Conservation (phyloP, 345 rosid genomes). For the Geranium brycei region DNA sequence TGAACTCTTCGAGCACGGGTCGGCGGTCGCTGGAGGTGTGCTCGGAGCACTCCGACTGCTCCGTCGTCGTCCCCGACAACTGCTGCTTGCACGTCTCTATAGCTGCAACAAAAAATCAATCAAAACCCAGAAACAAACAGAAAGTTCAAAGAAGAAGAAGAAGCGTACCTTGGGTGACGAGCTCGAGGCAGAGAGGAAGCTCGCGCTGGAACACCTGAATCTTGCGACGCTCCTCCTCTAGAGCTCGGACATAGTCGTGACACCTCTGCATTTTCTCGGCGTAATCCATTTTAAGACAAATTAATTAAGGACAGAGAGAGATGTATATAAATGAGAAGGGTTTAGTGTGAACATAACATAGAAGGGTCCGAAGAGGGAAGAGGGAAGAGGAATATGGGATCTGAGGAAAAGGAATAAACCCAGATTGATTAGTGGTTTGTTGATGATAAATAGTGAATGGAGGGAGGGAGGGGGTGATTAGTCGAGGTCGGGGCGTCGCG, state of each 20-base stretch:
- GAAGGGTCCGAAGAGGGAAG: neutral
- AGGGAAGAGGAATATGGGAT: neutral
- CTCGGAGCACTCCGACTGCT: slow-evolving; percentile 76
- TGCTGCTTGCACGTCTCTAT: slow-evolving; percentile 69
- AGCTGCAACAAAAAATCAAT: slow-evolving; percentile 29
- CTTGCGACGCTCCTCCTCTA: slow-evolving; percentile 82
- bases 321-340: neutral
- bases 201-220: slow-evolving; percentile 86
- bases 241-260: slow-evolving; percentile 50
- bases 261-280: slow-evolving; percentile 41
- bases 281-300: slow-evolving; percentile 24
- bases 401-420: neutral
- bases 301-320: neutral
- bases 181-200: slow-evolving; percentile 87
- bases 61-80: slow-evolving; percentile 36
- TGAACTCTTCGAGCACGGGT: slow-evolving; percentile 69
- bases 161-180: slow-evolving; percentile 68
- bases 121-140: neutral
- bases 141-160: neutral
- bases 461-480: neutral
- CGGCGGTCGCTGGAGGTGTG: slow-evolving; percentile 54
- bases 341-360: no score
- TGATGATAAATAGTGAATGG: neutral
- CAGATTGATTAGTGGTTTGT: no score
- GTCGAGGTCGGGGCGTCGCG: slow-evolving; percentile 78